Evolutionary conservation across 2,329 filamentous ascomycete genomes (phyloP).

Genomic region (Microdochium nivale): DNA sequence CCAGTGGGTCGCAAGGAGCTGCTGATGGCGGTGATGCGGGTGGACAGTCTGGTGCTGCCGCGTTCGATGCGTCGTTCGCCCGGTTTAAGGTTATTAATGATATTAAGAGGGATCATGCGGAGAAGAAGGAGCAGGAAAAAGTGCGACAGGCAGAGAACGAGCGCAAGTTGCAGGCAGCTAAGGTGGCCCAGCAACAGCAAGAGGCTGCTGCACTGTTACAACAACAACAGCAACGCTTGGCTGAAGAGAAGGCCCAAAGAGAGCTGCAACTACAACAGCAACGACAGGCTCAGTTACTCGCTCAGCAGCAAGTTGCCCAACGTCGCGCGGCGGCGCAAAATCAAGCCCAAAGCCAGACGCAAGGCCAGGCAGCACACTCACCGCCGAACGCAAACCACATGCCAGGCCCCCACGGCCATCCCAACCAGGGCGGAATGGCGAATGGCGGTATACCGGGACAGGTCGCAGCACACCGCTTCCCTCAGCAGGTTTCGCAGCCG

Average conservation of each 20-base stretch:
- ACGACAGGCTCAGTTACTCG: constrained; percentile 33
- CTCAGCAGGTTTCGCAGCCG: constrained; percentile 50
- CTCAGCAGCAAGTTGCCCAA: constrained; percentile 26
- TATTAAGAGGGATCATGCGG: constrained; percentile 69
- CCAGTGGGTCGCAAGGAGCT: constrained; percentile 46
- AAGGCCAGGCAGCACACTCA: constrained; percentile 21
- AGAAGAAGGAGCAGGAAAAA: constrained; percentile 71
- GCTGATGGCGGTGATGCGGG: constrained; percentile 60
- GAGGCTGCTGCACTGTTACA: background rate
- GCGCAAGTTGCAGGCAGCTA: constrained; percentile 29
- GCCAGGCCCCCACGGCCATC: constrained; percentile 33
- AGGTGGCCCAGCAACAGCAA: background rate
- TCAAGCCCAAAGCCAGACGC: constrained; percentile 25
- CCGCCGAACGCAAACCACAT: constrained; percentile 21
- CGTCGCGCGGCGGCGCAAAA: constrained; percentile 22
- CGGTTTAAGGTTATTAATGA: constrained; percentile 86
- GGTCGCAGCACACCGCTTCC: constrained; percentile 34
- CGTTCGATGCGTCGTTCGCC: constrained; percentile 81
- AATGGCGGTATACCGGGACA: constrained; percentile 33
- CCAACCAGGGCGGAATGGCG: constrained; percentile 30
- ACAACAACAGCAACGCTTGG: background rate
- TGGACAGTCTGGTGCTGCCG: constrained; percentile 59
- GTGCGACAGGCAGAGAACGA: constrained; percentile 54
- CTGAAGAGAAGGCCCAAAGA: constrained; percentile 24
- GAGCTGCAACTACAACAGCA: constrained; percentile 37